Evolutionary conservation across 73 alveolate species (phyloP).

Genomic region (Paramecium sexaurelia): DNA sequence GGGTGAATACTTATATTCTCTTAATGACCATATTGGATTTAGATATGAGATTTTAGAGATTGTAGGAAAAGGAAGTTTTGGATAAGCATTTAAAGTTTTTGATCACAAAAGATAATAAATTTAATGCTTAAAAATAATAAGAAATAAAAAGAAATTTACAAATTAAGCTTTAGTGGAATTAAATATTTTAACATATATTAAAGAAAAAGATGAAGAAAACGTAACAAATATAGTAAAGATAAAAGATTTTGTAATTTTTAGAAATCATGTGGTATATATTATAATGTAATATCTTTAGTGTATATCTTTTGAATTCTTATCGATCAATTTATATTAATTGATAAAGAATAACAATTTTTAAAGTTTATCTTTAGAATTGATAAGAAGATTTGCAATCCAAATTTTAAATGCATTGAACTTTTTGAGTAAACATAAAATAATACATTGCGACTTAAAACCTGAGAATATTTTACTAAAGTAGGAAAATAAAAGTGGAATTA

Average conservation of each 20-base stretch:
- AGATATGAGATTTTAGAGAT: slow-evolving; percentile 68
- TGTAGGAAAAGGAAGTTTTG: slow-evolving; percentile 71
- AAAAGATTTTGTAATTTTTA: slow-evolving; percentile 54
- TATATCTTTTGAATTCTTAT: slow-evolving; percentile 78
- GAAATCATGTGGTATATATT: slow-evolving; percentile 64
- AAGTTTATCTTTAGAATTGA: slow-evolving; percentile 76
- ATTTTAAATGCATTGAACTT: slow-evolving; percentile 74
- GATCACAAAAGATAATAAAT: slow-evolving; percentile 63
- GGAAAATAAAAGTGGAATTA: slow-evolving; percentile 75
- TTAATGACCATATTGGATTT: slow-evolving; percentile 68
- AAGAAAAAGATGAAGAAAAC: slow-evolving; percentile 61
- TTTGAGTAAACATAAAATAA: slow-evolving; percentile 70
- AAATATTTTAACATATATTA: slow-evolving; percentile 38
- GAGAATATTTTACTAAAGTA: slow-evolving; percentile 83
- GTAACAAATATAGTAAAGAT: slow-evolving; percentile 61
- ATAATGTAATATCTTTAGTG: slow-evolving; percentile 46
- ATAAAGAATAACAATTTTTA: slow-evolving; percentile 80
- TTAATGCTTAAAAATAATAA: slow-evolving; percentile 55
- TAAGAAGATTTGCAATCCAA: slow-evolving; percentile 80
- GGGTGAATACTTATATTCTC: slow-evolving; percentile 63
- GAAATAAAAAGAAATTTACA: slow-evolving; percentile 59
- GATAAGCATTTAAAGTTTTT: slow-evolving; percentile 60
- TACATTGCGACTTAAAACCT: slow-evolving; percentile 90
- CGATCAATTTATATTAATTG: slow-evolving; percentile 82
- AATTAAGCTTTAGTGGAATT: slow-evolving; percentile 61